phyloP scores from a whole-genome alignment of 768 basidiomycete genomes.

The Rubroboletus satanas region DNA sequence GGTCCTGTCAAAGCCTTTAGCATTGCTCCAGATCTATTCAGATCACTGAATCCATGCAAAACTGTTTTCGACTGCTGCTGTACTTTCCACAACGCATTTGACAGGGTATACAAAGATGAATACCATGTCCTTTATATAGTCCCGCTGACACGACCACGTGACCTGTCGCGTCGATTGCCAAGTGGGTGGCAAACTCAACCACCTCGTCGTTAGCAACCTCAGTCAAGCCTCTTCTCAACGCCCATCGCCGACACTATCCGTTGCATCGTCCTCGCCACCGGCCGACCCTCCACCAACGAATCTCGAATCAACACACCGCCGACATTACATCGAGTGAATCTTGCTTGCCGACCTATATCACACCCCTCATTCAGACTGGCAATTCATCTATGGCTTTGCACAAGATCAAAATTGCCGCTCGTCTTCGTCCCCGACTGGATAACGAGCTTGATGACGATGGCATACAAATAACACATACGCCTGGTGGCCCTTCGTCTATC shows the following conservation, averaged over 20 bases:
- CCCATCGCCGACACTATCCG: not conserved
- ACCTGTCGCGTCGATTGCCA: slow-evolving; percentile 18
- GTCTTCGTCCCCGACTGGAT: slow-evolving; percentile 61
- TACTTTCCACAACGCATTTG: no score
- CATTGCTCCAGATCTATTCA: no score
- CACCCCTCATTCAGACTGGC: not conserved
- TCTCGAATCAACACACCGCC: not conserved
- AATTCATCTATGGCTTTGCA: slow-evolving; percentile 27
- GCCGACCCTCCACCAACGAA: not conserved
- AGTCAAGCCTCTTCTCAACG: not conserved
- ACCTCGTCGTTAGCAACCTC: not conserved
- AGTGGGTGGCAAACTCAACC: slow-evolving; percentile 22
- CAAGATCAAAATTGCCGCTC: slow-evolving; percentile 69
- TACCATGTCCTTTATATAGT: no score
- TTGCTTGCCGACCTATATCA: not conserved
- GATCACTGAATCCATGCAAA: no score
- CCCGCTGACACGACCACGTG: slow-evolving; percentile 20
- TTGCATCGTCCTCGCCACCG: not conserved
- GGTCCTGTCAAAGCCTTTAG: no score
- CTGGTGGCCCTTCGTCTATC: slow-evolving; percentile 46
- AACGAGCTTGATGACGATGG: slow-evolving; percentile 62
- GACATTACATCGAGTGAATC: not conserved
- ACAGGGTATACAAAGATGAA: no score
- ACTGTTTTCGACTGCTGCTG: no score
- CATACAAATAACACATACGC: slow-evolving; percentile 47